Base-by-base conservation (phyloP, 1,284 basidiomycete species). In the Apiotrichum montevideense region DNA sequence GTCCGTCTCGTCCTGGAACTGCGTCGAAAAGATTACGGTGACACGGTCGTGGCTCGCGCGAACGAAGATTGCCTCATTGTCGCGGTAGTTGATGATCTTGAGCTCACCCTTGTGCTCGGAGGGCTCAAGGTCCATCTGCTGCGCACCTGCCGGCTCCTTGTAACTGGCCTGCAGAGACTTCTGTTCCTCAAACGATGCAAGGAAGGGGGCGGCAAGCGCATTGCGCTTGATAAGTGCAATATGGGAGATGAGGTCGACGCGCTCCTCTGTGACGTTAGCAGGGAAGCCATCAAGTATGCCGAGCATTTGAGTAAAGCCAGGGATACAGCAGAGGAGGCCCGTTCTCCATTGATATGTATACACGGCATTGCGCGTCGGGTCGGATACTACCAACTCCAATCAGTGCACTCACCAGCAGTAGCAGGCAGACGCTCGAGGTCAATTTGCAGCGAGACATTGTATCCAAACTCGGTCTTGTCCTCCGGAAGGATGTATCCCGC, bases 1-100 rank as follows among this genome's bases (percentile, higher is more conserved):
- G 78, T 99, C 96, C 6, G 95, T 97, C 77, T 99, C 96, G 69
- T 98, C 96, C 68, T 88, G 84, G 80, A 99, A 99, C 46, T 93
- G 83, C 10, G 96, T 99, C 4, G 89, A 93, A 78, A 99, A 98
- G 68, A 98, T 90, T 57, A 98, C 91, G 0, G 96, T 98, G 51
- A 99, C 95, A 59, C 96, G 87, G 80, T 99, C 96, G 52, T 85
- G 83, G 46, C 87, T 86, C 4, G 96, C 92, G 68, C 91, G 89
- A 44, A 99, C 83, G 75, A 94, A 98, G 75, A 98, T 96, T 7
- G 90, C 93, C 77, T 99, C 96, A 68, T 96, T 90, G 75, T 89
- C 94, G 63, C 93, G 86, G 77, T 98, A 98, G 76, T 94, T 88
- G 64, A 99, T 83, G 58, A 86, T 81, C 88, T 97, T 96, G 59